Base-by-base conservation (phyloP, 2,329 filamentous ascomycete genomes). In the Myriosclerotinia scirpicola region DNA sequence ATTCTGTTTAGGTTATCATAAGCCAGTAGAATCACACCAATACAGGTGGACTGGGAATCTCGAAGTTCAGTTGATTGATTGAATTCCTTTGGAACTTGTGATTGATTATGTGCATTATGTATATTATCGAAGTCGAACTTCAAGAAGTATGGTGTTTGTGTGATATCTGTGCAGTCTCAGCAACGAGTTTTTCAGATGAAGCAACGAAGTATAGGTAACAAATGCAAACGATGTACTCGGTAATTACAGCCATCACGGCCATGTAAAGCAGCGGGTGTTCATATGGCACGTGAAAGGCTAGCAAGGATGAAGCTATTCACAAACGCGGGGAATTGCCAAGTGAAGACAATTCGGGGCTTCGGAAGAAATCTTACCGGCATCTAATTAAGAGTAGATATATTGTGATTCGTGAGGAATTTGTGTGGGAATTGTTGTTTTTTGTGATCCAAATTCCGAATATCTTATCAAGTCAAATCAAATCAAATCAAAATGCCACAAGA, bases 401-500 rank as follows among this genome's bases (percentile, higher is more conserved):
- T 6, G 30, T 59, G 54, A 56, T 40, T 59, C 20, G 20, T 48
- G 54, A 56, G 56, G 30, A 34, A 14, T 20, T 22, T 48, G 5
- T 22, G 26, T n/a, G 8, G 22, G 26, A 46, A 46, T 6, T 59
- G n/a, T 59, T 17, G 15, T 46, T 6, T 50, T 5, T 48, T 20
- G 4, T 17, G 17, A 38, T 5, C 15, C 11, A 30, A 61, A 50
- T 38, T 17, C 58, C 11, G n/a, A 50, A 20, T 11, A 17, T 38
- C 0, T 54, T 12, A 46, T 2, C 26, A 17, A 14, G 1, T 36
- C 11, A 60, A 50, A 52, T 34, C 5, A 5, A 46, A 55, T 34
- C 20, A 1, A 34, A 14, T 36, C 38, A 55, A 64, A 36, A 70
- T 70, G 68, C 61, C 68, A 26, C 60, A 54, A 46, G 55, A 64